phyloP scores from a whole-genome alignment of 768 basidiomycete genomes.

The Holtermannia corniformis region DNA sequence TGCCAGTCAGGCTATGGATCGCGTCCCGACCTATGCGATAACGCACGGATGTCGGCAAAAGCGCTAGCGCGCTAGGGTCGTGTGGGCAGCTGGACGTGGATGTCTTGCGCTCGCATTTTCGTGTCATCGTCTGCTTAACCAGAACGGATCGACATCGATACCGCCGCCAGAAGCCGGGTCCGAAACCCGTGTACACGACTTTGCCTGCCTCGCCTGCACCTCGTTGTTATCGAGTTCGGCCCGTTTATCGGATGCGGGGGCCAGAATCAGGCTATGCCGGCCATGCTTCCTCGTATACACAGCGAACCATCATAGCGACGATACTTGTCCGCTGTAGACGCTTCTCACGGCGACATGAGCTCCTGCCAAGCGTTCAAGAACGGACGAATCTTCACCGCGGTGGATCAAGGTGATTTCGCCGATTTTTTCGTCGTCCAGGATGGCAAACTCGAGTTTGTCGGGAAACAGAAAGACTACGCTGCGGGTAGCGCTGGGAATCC shows the following conservation, averaged over 20 bases:
- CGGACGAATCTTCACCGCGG: constrained; percentile 13
- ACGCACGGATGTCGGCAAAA: not conserved
- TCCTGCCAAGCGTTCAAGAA: constrained; percentile 6
- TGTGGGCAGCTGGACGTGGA: not conserved
- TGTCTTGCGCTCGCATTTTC: too few species aligned
- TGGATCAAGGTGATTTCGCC: not conserved
- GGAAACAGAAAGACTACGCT: not conserved
- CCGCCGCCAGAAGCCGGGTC: too few species aligned
- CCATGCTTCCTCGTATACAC: not conserved
- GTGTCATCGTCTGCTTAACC: too few species aligned
- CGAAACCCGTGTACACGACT: not conserved
- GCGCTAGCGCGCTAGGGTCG: not conserved
- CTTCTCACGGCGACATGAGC: too few species aligned
- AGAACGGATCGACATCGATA: too few species aligned
- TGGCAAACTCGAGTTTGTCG: constrained; percentile 1
- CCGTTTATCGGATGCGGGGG: too few species aligned
- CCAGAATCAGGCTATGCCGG: not conserved
- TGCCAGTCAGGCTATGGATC: not conserved
- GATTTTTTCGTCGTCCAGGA: constrained; percentile 5
- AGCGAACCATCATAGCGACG: not conserved
- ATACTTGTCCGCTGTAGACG: too few species aligned
- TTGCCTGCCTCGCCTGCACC: not conserved
- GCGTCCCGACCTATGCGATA: not conserved
- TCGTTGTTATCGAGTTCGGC: not conserved
- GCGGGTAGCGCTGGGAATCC: not conserved